A percentile compares a stretch with the other conserved stretches of the same genome.
These are phyloP conservation scores for Teunomyces kruisii DNA, from an alignment of 805 yeast species.

Conservation along the genomic window DNA sequence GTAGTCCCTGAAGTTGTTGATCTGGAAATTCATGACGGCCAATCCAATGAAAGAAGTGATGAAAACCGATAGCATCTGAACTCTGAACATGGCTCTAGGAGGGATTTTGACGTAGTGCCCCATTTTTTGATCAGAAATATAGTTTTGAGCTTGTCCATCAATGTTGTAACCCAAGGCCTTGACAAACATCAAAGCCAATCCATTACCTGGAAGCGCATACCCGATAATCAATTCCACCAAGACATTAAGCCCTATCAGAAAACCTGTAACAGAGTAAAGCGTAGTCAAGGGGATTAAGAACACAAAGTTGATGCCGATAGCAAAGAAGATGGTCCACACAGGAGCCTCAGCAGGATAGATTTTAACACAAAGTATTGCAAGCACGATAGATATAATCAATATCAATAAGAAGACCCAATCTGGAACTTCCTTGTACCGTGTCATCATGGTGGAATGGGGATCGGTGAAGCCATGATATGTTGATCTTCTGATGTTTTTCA, in stretches of 20 bases:
- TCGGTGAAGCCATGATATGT: conserved; percentile 33
- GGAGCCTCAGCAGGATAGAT: conserved; percentile 30
- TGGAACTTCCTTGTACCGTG: conserved; percentile 32
- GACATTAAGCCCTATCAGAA: conserved; percentile 33
- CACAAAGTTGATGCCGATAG: conserved; percentile 29
- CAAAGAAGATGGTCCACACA: conserved; percentile 17
- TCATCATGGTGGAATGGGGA: conserved; percentile 34
- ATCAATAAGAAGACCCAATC: conserved; percentile 28
- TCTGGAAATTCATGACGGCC: conserved; percentile 21
- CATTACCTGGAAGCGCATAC: conserved; percentile 38
- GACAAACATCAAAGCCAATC: conserved; percentile 44
- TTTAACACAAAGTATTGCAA: conserved; percentile 31
- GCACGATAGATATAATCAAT: conserved; percentile 26
- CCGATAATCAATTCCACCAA: conserved; percentile 38
- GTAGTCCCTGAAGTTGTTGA: conserved; percentile 16
- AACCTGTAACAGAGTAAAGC: conserved; percentile 31
- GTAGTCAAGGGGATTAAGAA: conserved; percentile 33
- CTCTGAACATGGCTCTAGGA: conserved; percentile 56
- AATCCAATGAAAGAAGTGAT: conserved; percentile 20
- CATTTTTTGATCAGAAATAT: conserved; percentile 22
- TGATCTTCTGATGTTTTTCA: conserved; percentile 20
- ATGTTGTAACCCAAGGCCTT: conserved; percentile 60
- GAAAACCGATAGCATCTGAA: conserved; percentile 23
- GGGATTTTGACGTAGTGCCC: conserved; percentile 64
- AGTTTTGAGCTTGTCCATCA: conserved; percentile 56